Evolutionary conservation across 1,284 basidiomycete species (phyloP), one percentile per base, ranked within the genome.

Genomic region (Sanguinoderma infundibulare): DNA sequence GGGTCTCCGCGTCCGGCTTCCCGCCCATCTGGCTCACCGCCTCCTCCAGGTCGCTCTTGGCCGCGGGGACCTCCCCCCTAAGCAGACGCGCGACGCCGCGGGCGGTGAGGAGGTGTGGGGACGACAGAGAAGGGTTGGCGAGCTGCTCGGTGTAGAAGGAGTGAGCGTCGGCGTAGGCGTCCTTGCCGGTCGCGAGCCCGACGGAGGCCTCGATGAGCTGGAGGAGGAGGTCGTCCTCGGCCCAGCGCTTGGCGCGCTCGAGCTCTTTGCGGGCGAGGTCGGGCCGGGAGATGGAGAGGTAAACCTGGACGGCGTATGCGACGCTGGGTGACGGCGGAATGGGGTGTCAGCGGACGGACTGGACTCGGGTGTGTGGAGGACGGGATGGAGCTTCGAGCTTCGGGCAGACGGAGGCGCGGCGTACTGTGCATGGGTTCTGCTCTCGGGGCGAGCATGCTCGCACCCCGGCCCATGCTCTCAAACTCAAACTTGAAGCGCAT

Each of bases 141-240:
- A 96, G 84, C 71, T 97, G 93, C 73, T 98, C 96, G 50, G 94
- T 94, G 77, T 94, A 98, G 77, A 95, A 96, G 60, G 95, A 93
- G 73, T 87, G 77, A 51, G 87, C 78, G 72, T 92, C 86, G 54
- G 82, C 81, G 79, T 91, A 94, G 70, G 74, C 79, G 69, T 94
- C 87, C 63, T 89, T 83, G 20, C 92, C 93, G 1, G 92, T 91
- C 53, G 88, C 87, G 60, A 98, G 85, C 14, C 90, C 90, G 61
- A 98, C 91, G 63, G 88, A 89, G 9, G 95, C 92, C 78, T 97
- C 94, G 64, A 96, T 94, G 67, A 92, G 84, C 73, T 97, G 95
- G 15, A 98, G 82, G 34, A 98, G 84, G 36, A 95, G 84, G 67
- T 95, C 91, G 75, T 98, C 96, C 72, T 95, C 94, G 3, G 92